Percentiles rank a stretch among this genome's conserved stretches.
phyloP scores from a whole-genome alignment of 2,329 filamentous ascomycete genomes.

The Chaetomium sp. region DNA sequence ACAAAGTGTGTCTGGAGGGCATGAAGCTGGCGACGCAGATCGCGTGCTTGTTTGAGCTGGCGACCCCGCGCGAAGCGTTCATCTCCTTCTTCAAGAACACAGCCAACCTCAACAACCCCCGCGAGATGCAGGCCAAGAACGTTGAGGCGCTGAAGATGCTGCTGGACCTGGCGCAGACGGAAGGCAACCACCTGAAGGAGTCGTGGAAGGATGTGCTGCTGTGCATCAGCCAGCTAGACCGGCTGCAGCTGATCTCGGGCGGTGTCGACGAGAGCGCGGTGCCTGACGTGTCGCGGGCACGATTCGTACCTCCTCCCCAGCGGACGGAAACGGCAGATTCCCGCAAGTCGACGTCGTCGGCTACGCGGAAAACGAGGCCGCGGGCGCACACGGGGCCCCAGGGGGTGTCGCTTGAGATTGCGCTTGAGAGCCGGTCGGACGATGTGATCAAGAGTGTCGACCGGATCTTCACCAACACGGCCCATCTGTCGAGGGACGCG shows the following conservation, averaged over 20 bases:
- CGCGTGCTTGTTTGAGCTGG: constrained; percentile 85
- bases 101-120: constrained; percentile 91
- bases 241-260: constrained; percentile 88
- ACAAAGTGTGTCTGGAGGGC: constrained; percentile 88
- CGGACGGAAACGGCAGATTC: constrained; percentile 49
- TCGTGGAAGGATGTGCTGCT: constrained; percentile 96
- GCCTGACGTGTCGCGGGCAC: constrained; percentile 82
- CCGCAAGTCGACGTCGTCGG: constrained; percentile 61
- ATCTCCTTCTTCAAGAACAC: constrained; percentile 88
- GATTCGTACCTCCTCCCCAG: constrained; percentile 52
- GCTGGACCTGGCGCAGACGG: constrained; percentile 84
- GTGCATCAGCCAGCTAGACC: constrained; percentile 91
- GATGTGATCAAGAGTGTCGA: constrained; percentile 92
- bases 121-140: constrained; percentile 93
- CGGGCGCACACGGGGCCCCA: constrained; percentile 55
- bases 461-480: constrained; percentile 93
- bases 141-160: constrained; percentile 89
- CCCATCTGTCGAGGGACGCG: constrained; percentile 84
- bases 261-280: constrained; percentile 90
- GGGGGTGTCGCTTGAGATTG: constrained; percentile 69
- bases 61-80: constrained; percentile 91
- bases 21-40: constrained; percentile 92
- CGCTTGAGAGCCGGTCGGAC: constrained; percentile 83
- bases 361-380: constrained; percentile 38
- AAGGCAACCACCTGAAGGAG: constrained; percentile 80